Evolutionary conservation across 345 rosid genomes (phyloP), one percentile per base, ranked within the genome.

Genomic region (Citrus inodora): DNA sequence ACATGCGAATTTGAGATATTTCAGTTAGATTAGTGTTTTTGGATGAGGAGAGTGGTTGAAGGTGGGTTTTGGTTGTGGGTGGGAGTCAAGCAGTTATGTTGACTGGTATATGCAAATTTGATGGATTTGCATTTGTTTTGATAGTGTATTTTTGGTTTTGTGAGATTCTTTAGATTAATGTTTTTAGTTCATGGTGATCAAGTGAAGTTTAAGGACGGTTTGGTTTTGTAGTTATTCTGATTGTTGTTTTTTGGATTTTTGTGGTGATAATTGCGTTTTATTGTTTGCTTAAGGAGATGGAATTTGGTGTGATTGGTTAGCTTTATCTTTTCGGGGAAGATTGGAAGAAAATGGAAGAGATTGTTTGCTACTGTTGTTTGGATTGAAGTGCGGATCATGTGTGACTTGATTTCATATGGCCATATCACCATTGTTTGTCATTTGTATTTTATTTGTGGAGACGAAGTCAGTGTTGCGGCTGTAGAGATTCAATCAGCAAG

Each of bases 21-120:
- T 22, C 30, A 24, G 59, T 64, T 53, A 53, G 58, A 53, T 53
- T 53, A 53, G n/a, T 42, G 9, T 60, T 37, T 72, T 56, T 37
- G 13, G 37, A 16, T 33, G 69, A 10, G n/a, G 97, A 87, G 70
- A 76, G 74, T 71, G 1, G 90, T 81, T 6, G 90, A 82, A 32
- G 89, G 89, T 71, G 97, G 82, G 82, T 81, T 11, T 87, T 90
- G 9, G 88, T 84, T 68, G 92, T 85, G 16, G 58, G 51, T 46
- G 51, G 89, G n/a, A 85, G 80, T 77, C 87, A 65, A 67, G 88
- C 88, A 16, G 76, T 81, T 79, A 82, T 87, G 33, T 80, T 84
- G 21, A 76, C 86, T 25, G 86, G 84, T 75, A 86, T 82, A 77
- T 89, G 4, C 87, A 89, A 68, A 82, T 87, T 74, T 88, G 87